A percentile compares a stretch with the other conserved stretches of the same genome.
Conservation (phyloP, 768 basidiomycete genomes). For the Trametes punicea region DNA sequence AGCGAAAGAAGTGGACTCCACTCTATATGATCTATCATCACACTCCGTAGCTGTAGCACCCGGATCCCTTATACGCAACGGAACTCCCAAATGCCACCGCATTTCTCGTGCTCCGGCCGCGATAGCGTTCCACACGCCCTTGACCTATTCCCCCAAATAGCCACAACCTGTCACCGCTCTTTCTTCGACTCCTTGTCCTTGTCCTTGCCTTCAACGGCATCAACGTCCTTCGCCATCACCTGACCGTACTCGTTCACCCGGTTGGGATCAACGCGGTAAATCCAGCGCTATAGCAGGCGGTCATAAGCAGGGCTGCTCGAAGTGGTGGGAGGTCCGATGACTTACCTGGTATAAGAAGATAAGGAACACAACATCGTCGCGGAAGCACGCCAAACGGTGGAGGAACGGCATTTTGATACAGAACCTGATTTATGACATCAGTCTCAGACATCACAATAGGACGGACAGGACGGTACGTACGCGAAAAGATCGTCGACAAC, state of each 20-base stretch:
- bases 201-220: slow-evolving; percentile 34
- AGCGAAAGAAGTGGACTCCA: slow-evolving; percentile 5
- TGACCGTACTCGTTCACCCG: slow-evolving; percentile 97
- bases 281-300: slow-evolving; percentile 69
- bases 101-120: slow-evolving; percentile 23
- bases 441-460: background rate
- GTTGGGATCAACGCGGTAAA: slow-evolving; percentile 93
- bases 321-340: background rate
- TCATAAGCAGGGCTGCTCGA: slow-evolving; percentile 17
- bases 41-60: slow-evolving; percentile 2
- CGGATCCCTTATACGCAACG: slow-evolving; percentile 10
- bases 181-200: slow-evolving; percentile 33
- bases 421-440: slow-evolving; percentile 48
- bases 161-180: slow-evolving; percentile 30
- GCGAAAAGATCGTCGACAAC: slow-evolving; percentile 90
- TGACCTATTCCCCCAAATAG: slow-evolving; percentile 3
- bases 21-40: slow-evolving; percentile 16
- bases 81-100: slow-evolving; percentile 1
- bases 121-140: slow-evolving; percentile 16
- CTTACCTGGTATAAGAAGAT: slow-evolving; percentile 89
- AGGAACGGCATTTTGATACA: slow-evolving; percentile 97
- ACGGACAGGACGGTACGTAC: slow-evolving; percentile 42
- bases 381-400: slow-evolving; percentile 87
- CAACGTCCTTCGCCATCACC: slow-evolving; percentile 54
- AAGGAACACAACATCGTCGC: slow-evolving; percentile 88